Base-by-base conservation (phyloP, 2,329 filamentous ascomycete genomes). In the Tolypocladium sp. region DNA sequence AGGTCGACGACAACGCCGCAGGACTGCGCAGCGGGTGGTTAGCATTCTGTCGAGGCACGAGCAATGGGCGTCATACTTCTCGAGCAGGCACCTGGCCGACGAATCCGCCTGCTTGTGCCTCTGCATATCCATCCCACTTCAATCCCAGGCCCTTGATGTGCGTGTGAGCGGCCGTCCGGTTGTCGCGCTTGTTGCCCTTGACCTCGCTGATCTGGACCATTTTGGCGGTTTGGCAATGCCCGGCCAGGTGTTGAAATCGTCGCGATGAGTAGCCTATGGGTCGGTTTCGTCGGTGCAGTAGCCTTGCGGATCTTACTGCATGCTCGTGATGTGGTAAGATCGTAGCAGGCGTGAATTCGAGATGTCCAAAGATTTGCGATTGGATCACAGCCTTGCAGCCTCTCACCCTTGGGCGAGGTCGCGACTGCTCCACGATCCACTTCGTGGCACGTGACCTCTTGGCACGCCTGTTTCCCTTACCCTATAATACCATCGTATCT, bases 91-190 rank as follows among this genome's bases (percentile, higher is more conserved):
- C 82, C 75, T 99, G 94, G 57, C 94, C 94, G 55, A 97, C 88
- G 70, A 97, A 99, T 41, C 94, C 94, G 66, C 86, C 84, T 40
- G 86, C 83, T 62, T 90, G 84, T 64, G 83, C 84, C 71, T 96
- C 92, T 63, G 94, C 91, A 57, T 84, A 87, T 63, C 94, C 94
- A 86, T 96, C 91, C 56, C 84, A 73, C 70, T 90, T 90, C 66
- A 99, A 78, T 22, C 94, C 94, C 46, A 99, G 82, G 57, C 94
- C 94, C 74, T 92, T 96, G 82, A 99, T 99, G 77, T 99, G 94
- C 57, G 93, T 97, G 77, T 99, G 94, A 67, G 93, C 90, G 62
- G 94, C 93, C 55, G 94, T 99, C 72, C 94, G 88, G 78, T 95
- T 94, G 76, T 97, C 93, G 80, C 94, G 92, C 79, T 87, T 87